Conservation (phyloP, 805 yeast species). For the Komagataella populi region DNA sequence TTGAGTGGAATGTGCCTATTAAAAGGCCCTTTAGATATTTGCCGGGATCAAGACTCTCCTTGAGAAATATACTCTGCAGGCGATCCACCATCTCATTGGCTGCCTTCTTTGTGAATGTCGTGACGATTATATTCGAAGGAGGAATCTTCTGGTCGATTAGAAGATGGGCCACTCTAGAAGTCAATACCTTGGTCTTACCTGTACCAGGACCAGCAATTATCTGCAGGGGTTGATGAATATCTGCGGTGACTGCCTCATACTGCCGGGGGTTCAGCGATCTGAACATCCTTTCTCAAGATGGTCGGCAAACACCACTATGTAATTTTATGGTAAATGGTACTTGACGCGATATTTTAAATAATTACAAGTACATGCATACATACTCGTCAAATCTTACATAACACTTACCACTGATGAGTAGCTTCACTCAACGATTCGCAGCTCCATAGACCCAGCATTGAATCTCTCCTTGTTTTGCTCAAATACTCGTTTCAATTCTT, state of each 20-base stretch:
- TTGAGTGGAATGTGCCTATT: constrained; percentile 85
- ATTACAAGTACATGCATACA: background rate
- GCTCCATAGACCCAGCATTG: constrained; percentile 33
- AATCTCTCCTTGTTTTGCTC: constrained; percentile 49
- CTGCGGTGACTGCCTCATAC: constrained; percentile 27
- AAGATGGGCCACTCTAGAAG: constrained; percentile 65
- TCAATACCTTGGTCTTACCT: constrained; percentile 73
- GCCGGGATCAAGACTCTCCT: constrained; percentile 15
- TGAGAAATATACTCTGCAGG: constrained; percentile 22
- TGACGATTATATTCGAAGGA: constrained; percentile 61
- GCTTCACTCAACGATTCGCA: constrained; percentile 28
- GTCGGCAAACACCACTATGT: background rate
- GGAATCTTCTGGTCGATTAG: constrained; percentile 33
- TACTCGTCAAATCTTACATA: background rate
- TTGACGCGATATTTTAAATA: background rate
- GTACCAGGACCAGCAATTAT: constrained; percentile 53
- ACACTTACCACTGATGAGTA: background rate
- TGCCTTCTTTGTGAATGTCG: constrained; percentile 90
- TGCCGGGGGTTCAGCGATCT: constrained; percentile 25
- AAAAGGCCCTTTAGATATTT: constrained; percentile 22
- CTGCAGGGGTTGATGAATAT: constrained; percentile 25
- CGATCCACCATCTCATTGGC: constrained; percentile 75
- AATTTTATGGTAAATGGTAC: background rate
- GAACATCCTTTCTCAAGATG: constrained; percentile 1
- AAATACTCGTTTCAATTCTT: constrained; percentile 48